Evolutionary conservation across 805 yeast genomes (phyloP).

Genomic region (Yarrowia deformans): DNA sequence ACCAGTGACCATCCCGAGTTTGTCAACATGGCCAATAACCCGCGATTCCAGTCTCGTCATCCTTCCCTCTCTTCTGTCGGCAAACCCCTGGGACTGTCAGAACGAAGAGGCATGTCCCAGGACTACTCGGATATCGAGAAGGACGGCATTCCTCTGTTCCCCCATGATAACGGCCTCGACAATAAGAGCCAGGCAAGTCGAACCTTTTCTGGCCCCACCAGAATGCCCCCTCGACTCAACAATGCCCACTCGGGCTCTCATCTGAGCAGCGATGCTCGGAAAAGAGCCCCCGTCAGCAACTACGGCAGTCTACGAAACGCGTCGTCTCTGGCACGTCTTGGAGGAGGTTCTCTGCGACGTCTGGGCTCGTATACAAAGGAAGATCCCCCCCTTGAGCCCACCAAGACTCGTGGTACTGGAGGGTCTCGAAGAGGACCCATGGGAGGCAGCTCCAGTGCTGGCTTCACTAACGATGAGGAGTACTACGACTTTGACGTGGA

Average conservation of each 20-base stretch:
- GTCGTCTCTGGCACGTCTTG: constrained; percentile 22
- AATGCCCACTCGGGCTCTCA: constrained; percentile 33
- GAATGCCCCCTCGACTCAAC: constrained; percentile 29
- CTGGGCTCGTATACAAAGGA: constrained; percentile 26
- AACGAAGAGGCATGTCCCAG: constrained; percentile 25
- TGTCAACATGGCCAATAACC: constrained; percentile 26
- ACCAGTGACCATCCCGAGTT: constrained; percentile 36
- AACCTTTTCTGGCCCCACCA: constrained; percentile 15
- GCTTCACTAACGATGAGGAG: constrained; percentile 50
- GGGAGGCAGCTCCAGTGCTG: constrained; percentile 12
- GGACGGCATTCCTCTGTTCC: constrained; percentile 33
- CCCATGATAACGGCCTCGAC: constrained; percentile 16
- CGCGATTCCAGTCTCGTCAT: constrained; percentile 45
- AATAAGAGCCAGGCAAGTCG: constrained; percentile 24
- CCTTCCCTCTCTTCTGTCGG: constrained; percentile 40
- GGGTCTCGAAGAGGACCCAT: constrained; percentile 20
- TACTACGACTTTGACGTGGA: constrained; percentile 54
- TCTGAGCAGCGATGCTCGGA: constrained; percentile 10
- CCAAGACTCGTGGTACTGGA: constrained; percentile 11
- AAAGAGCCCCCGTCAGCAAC: constrained; percentile 19
- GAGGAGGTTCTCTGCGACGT: constrained; percentile 36
- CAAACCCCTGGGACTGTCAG: constrained; percentile 1
- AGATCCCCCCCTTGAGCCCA: constrained; percentile 26
- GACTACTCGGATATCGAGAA: constrained; percentile 34
- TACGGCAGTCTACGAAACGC: constrained; percentile 35